Conservation (phyloP, 345 rosid species). For the Boechera retrofracta region DNA sequence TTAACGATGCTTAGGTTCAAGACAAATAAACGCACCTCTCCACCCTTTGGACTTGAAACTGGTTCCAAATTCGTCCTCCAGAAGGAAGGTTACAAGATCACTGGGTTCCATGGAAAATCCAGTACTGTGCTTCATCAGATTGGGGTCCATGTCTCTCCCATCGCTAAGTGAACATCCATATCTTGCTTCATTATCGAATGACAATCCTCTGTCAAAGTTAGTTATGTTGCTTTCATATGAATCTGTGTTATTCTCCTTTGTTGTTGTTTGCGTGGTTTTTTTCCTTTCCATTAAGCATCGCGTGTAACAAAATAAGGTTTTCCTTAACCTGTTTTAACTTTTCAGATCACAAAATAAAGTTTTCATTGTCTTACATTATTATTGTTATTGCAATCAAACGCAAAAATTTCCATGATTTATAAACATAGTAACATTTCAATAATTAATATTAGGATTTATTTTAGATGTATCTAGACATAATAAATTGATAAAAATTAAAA, state of each 20-base stretch:
- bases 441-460: too few species aligned
- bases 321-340: neutral
- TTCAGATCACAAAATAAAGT: too few species aligned
- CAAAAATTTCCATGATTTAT: too few species aligned
- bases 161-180: neutral
- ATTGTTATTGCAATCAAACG: too few species aligned
- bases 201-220: neutral
- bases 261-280: neutral
- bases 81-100: constrained; percentile 2
- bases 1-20: constrained; percentile 1
- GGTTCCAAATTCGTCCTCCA: neutral
- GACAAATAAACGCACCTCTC: neutral
- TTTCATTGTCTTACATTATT: too few species aligned
- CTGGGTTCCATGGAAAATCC: neutral
- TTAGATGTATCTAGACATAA: too few species aligned
- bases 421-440: too few species aligned
- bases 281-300: neutral
- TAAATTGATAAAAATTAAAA: too few species aligned
- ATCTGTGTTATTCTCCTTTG: neutral
- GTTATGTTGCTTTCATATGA: neutral
- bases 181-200: neutral
- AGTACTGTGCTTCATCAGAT: neutral
- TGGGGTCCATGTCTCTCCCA: neutral
- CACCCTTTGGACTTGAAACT: neutral
- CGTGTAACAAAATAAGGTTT: too few species aligned